Base-by-base conservation (phyloP, 2,329 filamentous ascomycete genomes). In the Stachybotrys chartarum region DNA sequence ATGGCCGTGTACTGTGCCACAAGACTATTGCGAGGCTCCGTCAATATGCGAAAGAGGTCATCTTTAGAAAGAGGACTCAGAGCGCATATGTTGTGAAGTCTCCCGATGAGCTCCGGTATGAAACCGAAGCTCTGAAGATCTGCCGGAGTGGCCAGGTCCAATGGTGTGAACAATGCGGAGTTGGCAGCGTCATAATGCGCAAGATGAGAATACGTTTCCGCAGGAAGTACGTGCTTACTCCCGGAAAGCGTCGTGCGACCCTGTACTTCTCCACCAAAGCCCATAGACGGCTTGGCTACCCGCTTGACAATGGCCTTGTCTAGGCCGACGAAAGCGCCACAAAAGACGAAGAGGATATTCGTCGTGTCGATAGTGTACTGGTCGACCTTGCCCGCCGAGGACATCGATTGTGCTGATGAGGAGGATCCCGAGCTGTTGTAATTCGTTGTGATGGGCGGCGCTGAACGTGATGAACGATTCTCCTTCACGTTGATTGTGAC, bases 341-440 rank as follows among this genome's bases (percentile, higher is more conserved):
- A 95, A 69, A 94, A 96, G 47, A 99, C 91, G 73, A 99, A 99
- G 31, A 99, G 81, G 57, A 99, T 97, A 64, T 97, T 97, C 60
- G 91, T 92, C 0, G 94, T 99, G 64, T 94, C 88, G 56, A 97
- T 86, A 55, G 90, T 85, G 66, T 82, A 86, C 64, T 86, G 83
- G 53, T 85, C 82, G 8, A 80, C 75, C 61, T 82, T 83, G 35
- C 75, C 75, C 1, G 74, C 64, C 0, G 78, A 74, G 0, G 78
- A 78, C 5, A 70, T 64, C 2, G 73, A 64, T 58, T 80, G 78
- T 0, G 78, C 71, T 4, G 78, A 71, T 2, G 77, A 72, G 1
- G 75, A 74, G 4, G 67, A 57, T 44, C 72, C 74, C 0, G 75
- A 63, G 1, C 76, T 69, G 42, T 72, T 76, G 58, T 81, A 82